Conservation (phyloP, 208 protist genomes). For the Kentomonas sorsogonicus region DNA sequence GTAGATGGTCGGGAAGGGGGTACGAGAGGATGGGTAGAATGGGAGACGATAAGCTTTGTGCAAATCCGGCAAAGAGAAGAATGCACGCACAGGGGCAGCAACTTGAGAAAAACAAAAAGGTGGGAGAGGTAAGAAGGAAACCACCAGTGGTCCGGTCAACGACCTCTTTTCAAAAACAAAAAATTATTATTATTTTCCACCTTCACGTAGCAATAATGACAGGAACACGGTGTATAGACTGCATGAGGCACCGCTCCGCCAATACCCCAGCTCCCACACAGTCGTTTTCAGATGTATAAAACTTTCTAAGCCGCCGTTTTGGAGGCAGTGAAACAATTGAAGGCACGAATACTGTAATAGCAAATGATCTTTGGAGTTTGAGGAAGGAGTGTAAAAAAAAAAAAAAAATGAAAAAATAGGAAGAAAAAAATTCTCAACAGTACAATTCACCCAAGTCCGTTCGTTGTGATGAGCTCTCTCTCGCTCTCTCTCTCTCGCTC, state of each 20-base stretch:
- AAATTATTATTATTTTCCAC: too few species aligned
- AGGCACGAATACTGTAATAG: slow-evolving; percentile 7
- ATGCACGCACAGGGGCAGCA: slow-evolving; percentile 7
- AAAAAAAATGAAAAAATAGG: slow-evolving; percentile 9
- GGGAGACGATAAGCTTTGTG: too few species aligned
- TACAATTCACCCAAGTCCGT: neutral
- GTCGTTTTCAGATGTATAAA: neutral
- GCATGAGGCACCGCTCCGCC: slow-evolving; percentile 11
- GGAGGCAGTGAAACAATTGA: neutral
- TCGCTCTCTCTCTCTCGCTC: neutral
- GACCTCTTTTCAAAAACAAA: too few species aligned
- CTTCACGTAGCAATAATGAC: too few species aligned
- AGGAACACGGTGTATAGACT: too few species aligned
- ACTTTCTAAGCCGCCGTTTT: too few species aligned
- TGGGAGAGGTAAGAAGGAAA: too few species aligned
- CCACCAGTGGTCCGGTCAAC: too few species aligned
- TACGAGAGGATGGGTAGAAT: too few species aligned
- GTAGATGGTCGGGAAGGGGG: too few species aligned
- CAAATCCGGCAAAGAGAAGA: slow-evolving; percentile 4
- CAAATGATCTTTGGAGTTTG: neutral
- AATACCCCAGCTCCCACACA: slow-evolving; percentile 16
- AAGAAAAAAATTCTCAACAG: slow-evolving; percentile 5
- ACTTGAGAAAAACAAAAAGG: slow-evolving; percentile 7
- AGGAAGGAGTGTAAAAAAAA: slow-evolving; percentile 7
- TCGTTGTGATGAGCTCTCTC: too few species aligned